Base-by-base conservation (phyloP, 1,284 basidiomycete genomes). In the Cryptococcus amylolentus region DNA sequence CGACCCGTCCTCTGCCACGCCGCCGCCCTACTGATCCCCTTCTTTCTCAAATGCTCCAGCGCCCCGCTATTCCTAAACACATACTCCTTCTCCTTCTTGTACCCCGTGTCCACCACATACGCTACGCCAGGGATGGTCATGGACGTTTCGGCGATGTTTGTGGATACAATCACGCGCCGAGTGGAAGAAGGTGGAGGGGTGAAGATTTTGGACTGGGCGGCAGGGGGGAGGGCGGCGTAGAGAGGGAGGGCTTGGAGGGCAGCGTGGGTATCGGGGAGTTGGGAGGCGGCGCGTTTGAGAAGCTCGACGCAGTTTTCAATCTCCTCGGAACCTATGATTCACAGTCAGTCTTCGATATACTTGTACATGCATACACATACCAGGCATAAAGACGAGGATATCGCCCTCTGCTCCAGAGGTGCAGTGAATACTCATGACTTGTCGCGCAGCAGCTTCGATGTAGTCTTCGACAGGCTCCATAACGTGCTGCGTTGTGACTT, bases 81-180 rank as follows among this genome's bases (percentile, higher is more conserved):
- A 74, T 88, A 94, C 56, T 88, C 83, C 77, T 96, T 96, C 77
- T 98, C 93, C 77, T 99, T 99, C 68, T 88, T 91, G 75, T 94
- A 88, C 0, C 93, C 93, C 0, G 89, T 88, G 76, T 99, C 95
- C 49, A 99, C 88, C 7, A 99, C 95, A 72, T 91, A 98, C 57
- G 85, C 88, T 54, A 98, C 88, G 2, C 94, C 94, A 5, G 94
- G 92, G 67, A 99, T 96, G 4, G 95, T 98, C 74, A 99, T 90
- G 23, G 89, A 92, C 0, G 96, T 98, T 77, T 98, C 95, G n/a
- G 95, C 93, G 52, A 97, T 92, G 75, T 96, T 97, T 14, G 93
- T 97, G 0, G 92, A 88, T 28, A 98, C 81, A 56, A 98, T 91
- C 70, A 94, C 88, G 73, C 96, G 93, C 48, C 95, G 85, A 1